Conservation (phyloP, 805 yeast genomes). For the Wickerhamiella cacticola region DNA sequence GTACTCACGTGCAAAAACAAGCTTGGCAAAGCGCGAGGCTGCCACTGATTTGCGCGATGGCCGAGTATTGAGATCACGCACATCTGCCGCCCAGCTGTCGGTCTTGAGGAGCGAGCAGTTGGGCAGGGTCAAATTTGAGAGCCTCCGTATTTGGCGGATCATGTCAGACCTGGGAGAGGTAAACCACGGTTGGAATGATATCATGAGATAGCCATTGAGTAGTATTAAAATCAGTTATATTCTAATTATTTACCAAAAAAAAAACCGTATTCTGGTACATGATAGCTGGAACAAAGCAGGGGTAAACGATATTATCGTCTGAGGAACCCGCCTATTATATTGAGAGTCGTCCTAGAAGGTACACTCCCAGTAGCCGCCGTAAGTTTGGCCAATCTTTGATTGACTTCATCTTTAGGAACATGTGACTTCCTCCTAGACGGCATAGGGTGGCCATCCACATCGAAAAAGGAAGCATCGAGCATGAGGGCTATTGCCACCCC, state of each 20-base stretch:
- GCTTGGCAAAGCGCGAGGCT: conserved; percentile 3
- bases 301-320: conserved; percentile 5
- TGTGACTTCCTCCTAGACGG: conserved; percentile 16
- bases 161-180: not conserved
- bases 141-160: conserved; percentile 6
- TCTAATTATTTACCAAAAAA: too few species aligned
- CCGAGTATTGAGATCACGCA: not conserved
- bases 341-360: conserved; percentile 69
- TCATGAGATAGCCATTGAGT: not conserved
- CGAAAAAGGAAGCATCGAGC: conserved; percentile 38
- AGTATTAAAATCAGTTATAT: too few species aligned
- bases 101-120: not conserved
- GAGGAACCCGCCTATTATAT: conserved; percentile 25
- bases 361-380: conserved; percentile 42
- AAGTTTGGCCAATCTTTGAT: conserved; percentile 43
- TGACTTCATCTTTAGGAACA: conserved; percentile 42
- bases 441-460: conserved; percentile 32
- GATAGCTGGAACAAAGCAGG: too few species aligned
- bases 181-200: not conserved
- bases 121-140: conserved; percentile 2
- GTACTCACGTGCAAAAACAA: conserved; percentile 5
- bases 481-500: conserved; percentile 49
- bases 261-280: too few species aligned
- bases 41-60: not conserved
- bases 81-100: conserved; percentile 5